Conservation (phyloP, 2,329 filamentous ascomycete species). For the Fusarium begoniae region DNA sequence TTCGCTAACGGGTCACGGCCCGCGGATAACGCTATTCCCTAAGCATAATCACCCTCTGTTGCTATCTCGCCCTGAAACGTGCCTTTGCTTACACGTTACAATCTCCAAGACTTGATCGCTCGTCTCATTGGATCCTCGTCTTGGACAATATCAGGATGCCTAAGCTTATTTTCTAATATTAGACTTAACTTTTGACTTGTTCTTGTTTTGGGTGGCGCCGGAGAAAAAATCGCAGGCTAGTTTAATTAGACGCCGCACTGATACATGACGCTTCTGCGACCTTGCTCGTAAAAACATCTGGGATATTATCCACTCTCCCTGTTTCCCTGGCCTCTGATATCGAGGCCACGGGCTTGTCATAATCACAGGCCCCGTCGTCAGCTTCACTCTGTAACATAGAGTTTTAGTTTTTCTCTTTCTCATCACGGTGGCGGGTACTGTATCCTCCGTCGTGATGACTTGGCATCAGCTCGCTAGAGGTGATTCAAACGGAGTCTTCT, state of each 20-base stretch:
- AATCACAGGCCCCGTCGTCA: not conserved
- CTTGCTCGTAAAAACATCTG: conserved; percentile 6
- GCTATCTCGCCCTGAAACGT: conserved; percentile 11
- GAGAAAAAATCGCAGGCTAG: not conserved
- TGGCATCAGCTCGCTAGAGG: conserved; percentile 13
- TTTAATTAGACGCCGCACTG: conserved; percentile 22
- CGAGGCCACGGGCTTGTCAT: not conserved
- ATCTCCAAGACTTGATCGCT: not conserved
- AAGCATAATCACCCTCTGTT: not conserved
- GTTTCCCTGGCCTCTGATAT: not conserved
- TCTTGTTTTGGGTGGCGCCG: not conserved
- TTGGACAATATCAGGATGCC: conserved; percentile 8
- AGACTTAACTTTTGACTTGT: not conserved
- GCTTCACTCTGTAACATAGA: not conserved
- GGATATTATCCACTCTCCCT: not conserved
- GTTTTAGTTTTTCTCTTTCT: not conserved
- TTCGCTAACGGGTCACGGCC: conserved; percentile 22
- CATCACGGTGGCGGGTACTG: conserved; percentile 16
- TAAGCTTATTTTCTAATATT: conserved; percentile 20
- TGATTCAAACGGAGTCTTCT: not conserved
- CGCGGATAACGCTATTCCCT: not conserved
- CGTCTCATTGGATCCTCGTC: not conserved
- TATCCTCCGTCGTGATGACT: not conserved
- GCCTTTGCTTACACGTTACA: conserved; percentile 1
- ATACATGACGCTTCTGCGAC: conserved; percentile 24